Evolutionary conservation across 176 grass and related monocot genomes (phyloP).

Genomic region (Elaeis guineensis): DNA sequence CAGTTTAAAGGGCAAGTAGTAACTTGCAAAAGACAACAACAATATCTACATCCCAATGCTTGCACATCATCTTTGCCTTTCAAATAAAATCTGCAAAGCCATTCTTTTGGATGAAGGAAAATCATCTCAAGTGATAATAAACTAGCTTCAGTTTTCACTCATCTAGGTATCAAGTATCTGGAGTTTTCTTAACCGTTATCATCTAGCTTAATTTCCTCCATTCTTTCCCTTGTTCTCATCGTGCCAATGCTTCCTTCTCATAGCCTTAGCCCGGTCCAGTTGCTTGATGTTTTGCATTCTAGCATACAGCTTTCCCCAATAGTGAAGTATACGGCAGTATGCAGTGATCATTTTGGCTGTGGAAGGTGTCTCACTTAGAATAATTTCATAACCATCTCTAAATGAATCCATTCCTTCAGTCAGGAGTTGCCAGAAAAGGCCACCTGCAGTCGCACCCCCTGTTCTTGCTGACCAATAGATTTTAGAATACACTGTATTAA

Average conservation of each 20-base stretch:
- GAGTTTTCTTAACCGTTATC: not conserved
- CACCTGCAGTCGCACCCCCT: constrained; percentile 45
- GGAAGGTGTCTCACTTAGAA: constrained; percentile 45
- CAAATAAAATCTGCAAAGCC: not conserved
- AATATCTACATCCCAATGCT: too few species aligned
- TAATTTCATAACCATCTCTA: constrained; percentile 76
- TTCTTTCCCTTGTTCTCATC: constrained; percentile 1
- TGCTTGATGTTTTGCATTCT: constrained; percentile 12
- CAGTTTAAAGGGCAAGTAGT: too few species aligned
- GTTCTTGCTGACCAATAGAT: constrained; percentile 56
- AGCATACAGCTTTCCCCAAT: constrained; percentile 33
- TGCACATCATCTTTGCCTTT: too few species aligned
- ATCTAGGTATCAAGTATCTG: not conserved
- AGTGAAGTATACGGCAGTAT: constrained; percentile 45
- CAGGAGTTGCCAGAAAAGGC: constrained; percentile 86
- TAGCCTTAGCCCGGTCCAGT: constrained; percentile 8
- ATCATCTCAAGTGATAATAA: constrained; percentile 62
- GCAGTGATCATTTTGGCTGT: constrained; percentile 50
- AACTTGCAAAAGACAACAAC: too few species aligned
- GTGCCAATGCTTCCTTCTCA: constrained; percentile 7
- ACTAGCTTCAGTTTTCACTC: constrained; percentile 2
- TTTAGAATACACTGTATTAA: constrained; percentile 51
- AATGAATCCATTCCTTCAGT: constrained; percentile 76
- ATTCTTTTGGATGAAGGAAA: constrained; percentile 73
- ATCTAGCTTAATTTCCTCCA: constrained; percentile 6